Conservation (phyloP, 2,329 filamentous ascomycete species). For the Aspergillus caelatus region DNA sequence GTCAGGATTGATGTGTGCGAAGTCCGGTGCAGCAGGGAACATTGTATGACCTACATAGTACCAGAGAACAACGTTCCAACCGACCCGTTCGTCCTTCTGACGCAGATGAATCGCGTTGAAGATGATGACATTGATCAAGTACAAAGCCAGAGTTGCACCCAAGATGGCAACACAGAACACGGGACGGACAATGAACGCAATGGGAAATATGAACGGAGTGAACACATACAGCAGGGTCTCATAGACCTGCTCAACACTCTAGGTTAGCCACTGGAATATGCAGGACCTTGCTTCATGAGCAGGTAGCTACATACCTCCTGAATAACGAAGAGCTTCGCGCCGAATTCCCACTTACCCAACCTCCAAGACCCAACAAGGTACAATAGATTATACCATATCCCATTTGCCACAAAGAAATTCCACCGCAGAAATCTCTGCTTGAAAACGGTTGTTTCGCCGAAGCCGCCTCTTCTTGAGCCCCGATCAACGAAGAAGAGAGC, state of each 20-base stretch:
- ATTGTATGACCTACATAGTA: constrained; percentile 40
- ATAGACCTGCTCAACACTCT: constrained; percentile 42
- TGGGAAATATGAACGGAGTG: constrained; percentile 50
- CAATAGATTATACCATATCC: constrained; percentile 51
- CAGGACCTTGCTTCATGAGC: neutral
- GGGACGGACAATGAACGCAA: constrained; percentile 49
- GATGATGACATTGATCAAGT: constrained; percentile 47
- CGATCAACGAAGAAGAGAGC: constrained; percentile 45
- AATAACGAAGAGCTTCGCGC: constrained; percentile 53
- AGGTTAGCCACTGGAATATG: neutral
- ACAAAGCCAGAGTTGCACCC: constrained; percentile 42
- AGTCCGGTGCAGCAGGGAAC: neutral
- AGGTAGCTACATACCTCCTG: constrained; percentile 41
- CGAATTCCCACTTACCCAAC: constrained; percentile 53
- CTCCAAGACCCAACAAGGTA: constrained; percentile 54
- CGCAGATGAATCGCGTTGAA: constrained; percentile 55
- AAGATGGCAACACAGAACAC: constrained; percentile 45
- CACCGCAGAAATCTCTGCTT: constrained; percentile 54
- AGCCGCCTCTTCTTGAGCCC: constrained; percentile 49
- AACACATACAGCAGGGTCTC: constrained; percentile 51
- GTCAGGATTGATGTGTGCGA: neutral
- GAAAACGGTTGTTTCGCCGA: constrained; percentile 58
- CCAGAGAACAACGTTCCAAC: constrained; percentile 38
- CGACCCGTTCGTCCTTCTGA: constrained; percentile 47
- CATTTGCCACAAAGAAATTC: constrained; percentile 57